Evolutionary conservation across 2,329 filamentous ascomycete genomes (phyloP), one percentile per base, ranked within the genome.

Genomic region (Lecanosticta acicola): DNA sequence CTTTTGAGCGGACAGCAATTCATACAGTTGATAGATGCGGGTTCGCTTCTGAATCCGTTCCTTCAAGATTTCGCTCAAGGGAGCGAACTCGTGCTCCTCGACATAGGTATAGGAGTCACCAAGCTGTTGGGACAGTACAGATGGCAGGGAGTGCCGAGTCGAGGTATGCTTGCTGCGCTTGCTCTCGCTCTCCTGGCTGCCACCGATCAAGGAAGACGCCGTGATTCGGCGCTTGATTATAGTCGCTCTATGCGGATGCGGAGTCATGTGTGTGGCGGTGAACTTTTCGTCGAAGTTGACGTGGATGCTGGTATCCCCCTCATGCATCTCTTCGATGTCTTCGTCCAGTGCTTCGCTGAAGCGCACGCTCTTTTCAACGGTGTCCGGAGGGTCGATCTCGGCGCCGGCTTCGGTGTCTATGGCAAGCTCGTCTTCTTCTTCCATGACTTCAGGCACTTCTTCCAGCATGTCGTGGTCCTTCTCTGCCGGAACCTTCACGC

Each of bases 1-100:
- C 13, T 46, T 38, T 2, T 46, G 38, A 19, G 26, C 32, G n/a
- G 41, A 39, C 11, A 46, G 36, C 41, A 51, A 33, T 16, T 26
- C 38, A 19, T 45, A 26, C 19, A 56, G 32, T 13, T 43, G 34
- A 16, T 41, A 32, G 32, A 56, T 46, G 5, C 33, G 46, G 7
- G 41, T 46, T 32, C 68, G 66, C 35, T 66, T 67, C 32, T 55
- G 52, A 26, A 63, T 57, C n/a, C 61, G 56, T 41, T 59, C 55
- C n/a, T 60, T 48, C 17, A 66, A 39, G n/a, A 65, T 58, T 21
- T 59, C 49, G 14, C 53, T 56, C 10, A 66, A 50, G 10, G 64
- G 61, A 2, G 55, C 52, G 44, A 63, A 63, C 13, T 60, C 50
- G 44, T 59, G 49, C 44, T 63, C 57, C 21, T 60, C 54, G 2